Evolutionary conservation across 768 basidiomycete genomes (phyloP).

Genomic region (Collybia nuda): DNA sequence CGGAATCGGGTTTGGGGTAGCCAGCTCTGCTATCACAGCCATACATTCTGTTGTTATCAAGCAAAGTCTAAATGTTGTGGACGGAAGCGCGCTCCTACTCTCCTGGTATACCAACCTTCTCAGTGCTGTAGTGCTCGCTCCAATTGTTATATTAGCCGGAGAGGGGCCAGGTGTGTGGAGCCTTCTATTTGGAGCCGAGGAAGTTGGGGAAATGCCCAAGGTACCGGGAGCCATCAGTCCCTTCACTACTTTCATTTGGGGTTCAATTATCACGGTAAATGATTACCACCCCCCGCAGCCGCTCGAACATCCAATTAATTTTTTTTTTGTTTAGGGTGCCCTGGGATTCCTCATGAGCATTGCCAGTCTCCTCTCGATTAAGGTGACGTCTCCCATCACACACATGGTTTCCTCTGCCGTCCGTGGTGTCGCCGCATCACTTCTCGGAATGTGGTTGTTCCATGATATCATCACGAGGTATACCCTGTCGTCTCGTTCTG

Average conservation of each 20-base stretch:
- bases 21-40: constrained; percentile 85
- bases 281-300: neutral
- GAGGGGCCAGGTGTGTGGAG: constrained; percentile 66
- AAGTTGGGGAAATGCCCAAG: constrained; percentile 31
- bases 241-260: constrained; percentile 70
- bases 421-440: constrained; percentile 88
- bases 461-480: constrained; percentile 77
- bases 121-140: constrained; percentile 70
- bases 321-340: constrained; percentile 53
- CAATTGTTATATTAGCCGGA: constrained; percentile 71
- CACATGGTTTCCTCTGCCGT: constrained; percentile 98
- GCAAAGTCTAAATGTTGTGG: constrained; percentile 73
- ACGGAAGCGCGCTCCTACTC: constrained; percentile 80
- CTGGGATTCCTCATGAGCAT: constrained; percentile 95
- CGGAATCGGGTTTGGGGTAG: constrained; percentile 80
- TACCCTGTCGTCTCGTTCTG: constrained; percentile 25
- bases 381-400: constrained; percentile 95
- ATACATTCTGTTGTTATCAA: constrained; percentile 95
- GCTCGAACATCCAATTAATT: neutral
- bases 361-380: constrained; percentile 90
- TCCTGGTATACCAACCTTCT: constrained; percentile 92
- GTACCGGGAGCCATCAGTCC: constrained; percentile 42
- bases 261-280: constrained; percentile 76
- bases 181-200: constrained; percentile 47
- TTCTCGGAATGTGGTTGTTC: constrained; percentile 82